Conservation (phyloP, 2,329 filamentous ascomycete genomes). For the Penicillium fuscoglaucum region DNA sequence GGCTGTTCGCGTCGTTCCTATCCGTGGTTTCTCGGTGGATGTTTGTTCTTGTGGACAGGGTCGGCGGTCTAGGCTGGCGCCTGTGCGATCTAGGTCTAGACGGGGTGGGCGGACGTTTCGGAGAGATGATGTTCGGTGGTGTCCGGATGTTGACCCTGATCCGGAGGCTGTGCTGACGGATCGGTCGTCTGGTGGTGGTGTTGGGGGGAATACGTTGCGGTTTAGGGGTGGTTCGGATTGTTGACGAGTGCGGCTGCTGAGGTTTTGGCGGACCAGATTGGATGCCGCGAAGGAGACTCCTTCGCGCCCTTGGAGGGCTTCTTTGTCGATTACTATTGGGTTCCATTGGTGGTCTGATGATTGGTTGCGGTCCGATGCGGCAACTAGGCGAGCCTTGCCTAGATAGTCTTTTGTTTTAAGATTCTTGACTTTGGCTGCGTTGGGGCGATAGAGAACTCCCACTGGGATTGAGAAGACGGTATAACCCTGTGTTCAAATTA, state of each 20-base stretch:
- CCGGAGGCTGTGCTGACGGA: slow-evolving; percentile 47
- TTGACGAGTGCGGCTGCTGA: slow-evolving; percentile 72
- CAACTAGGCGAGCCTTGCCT: slow-evolving; percentile 90
- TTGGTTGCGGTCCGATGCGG: slow-evolving; percentile 73
- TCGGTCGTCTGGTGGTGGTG: slow-evolving; percentile 90
- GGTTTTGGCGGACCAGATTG: slow-evolving; percentile 84
- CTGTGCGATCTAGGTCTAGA: slow-evolving; percentile 42
- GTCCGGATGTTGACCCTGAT: slow-evolving; percentile 22
- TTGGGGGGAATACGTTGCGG: slow-evolving; percentile 90
- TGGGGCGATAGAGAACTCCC: slow-evolving; percentile 90
- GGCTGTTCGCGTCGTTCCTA: slow-evolving; percentile 51
- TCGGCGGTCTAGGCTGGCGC: slow-evolving; percentile 36
- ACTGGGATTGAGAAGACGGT: slow-evolving; percentile 98
- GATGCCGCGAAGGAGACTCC: slow-evolving; percentile 89
- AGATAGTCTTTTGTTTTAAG: slow-evolving; percentile 97
- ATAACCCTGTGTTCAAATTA: slow-evolving; percentile 66
- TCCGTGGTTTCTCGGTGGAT: slow-evolving; percentile 41
- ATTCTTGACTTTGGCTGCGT: slow-evolving; percentile 97
- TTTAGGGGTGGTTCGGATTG: slow-evolving; percentile 79
- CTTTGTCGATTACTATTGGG: slow-evolving; percentile 66
- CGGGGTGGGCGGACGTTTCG: slow-evolving; percentile 49
- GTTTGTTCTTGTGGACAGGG: slow-evolving; percentile 17
- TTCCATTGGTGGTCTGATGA: slow-evolving; percentile 72
- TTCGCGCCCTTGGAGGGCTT: slow-evolving; percentile 70
- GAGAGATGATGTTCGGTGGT: slow-evolving; percentile 50